Evolutionary conservation across 371 early-diverging fungal genomes (phyloP), one percentile per base, ranked within the genome.

Genomic region (Actinomortierella ambigua): DNA sequence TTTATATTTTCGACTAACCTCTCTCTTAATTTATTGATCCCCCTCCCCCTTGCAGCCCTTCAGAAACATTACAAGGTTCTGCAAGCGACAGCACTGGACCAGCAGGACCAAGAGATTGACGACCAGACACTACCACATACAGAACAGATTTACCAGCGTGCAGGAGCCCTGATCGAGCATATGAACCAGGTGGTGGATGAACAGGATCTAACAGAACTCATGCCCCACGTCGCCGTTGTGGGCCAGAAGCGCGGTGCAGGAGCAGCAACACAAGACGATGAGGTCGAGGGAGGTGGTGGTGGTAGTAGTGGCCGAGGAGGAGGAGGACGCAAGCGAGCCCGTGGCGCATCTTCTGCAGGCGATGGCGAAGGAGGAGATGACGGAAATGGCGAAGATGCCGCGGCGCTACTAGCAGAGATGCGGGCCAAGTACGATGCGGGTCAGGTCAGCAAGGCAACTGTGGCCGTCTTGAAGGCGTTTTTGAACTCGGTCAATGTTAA

Each of bases 51-150:
- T 11, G n/a, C 55, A 85, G 86, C 79, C 14, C 61, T 88, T 17
- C 88, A 87, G 57, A 82, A 83, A 56, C 85, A 87, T 57, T 87
- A 84, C 75, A 82, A 83, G 28, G 81, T 81, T 17, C 65, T 90
- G 20, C 84, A 88, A 57, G 82, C 88, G 1, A 69, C 88, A 1
- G 88, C 88, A 3, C 67, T 89, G 43, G 78, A 81, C 42, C 73
- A 63, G 9, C 63, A 40, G n/a, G 73, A 73, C 18, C 62, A 59
- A 49, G 73, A 73, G 3, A 66, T 73, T 59, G 73, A 73, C 15
- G 73, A 73, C 57, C 66, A 73, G 55, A 66, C 73, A 0, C 54
- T 73, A 9, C 73, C 73, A 41, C 66, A 73, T 51, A 73, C 66
- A 1, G 57, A 66, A 40, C 66, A 66, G 27, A 73, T 73, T 43